Evolutionary conservation across 2,329 filamentous ascomycete species (phyloP), one percentile per base, ranked within the genome.

Genomic region (Geosmithia flava): DNA sequence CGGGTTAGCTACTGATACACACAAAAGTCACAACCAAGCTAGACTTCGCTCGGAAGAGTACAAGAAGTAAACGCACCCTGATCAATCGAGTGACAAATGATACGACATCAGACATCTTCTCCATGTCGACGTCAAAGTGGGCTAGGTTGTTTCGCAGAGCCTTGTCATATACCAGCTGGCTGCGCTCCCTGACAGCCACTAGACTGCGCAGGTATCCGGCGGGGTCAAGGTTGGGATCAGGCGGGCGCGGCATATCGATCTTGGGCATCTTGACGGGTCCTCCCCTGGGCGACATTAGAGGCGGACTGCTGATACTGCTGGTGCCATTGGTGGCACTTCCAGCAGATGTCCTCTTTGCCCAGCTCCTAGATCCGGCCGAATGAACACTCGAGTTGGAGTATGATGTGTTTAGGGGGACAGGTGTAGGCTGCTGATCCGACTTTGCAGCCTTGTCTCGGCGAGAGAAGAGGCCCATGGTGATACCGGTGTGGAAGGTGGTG

Each of bases 41-140:
- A 3, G n/a, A 17, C 7, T 20, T 29, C 27, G 27, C 27, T 16
- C 11, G n/a, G 7, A 27, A 16, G 20, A 33, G 42, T 20, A 15
- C 15, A 2, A 13, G 37, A 13, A 17, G 15, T 13, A 42, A n/a
- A 59, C 74, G 55, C 69, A 90, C 89, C 84, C 94, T 95, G 71
- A 96, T 95, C 53, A 96, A 91, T 41, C 85, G 83, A n/a, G 91
- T 83, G 10, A 95, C 85, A 62, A 95, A 95, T 43, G 77, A 77
- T 15, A 90, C 87, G 1, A 91, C 91, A 54, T 91, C 85, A 44
- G 74, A 67, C 62, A 95, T 91, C 66, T 91, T 94, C 66, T 66
- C 68, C 74, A 90, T 80, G 64, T 96, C 90, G 45, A 95, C 88
- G 54, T 87, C 83, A 58, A 96, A 96, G 63, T 96, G 90, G 56